phyloP scores from a whole-genome alignment of 805 yeast species.

The Maudiozyma barnettii region DNA sequence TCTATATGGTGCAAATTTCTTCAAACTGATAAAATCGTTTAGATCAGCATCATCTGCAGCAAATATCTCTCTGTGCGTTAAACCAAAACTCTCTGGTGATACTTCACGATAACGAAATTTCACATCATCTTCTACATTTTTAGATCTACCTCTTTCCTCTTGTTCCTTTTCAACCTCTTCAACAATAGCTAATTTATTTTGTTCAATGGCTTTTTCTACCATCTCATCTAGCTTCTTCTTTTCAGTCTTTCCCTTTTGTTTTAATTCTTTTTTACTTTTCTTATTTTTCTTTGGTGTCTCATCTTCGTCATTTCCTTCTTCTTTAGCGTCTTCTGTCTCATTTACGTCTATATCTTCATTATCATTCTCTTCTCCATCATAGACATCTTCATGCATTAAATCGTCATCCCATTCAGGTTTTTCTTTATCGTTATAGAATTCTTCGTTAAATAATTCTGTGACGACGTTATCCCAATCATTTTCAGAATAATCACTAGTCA shows the following conservation, averaged over 20 bases:
- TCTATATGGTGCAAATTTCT: constrained; percentile 90
- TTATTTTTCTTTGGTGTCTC: constrained; percentile 37
- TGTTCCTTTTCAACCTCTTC: constrained; percentile 58
- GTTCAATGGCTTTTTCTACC: constrained; percentile 73
- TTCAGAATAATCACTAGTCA: constrained; percentile 83
- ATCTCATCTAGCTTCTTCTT: constrained; percentile 51
- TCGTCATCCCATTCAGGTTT: constrained; percentile 64
- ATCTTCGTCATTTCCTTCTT: constrained; percentile 26
- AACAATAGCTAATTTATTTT: constrained; percentile 52
- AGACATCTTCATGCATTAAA: constrained; percentile 38
- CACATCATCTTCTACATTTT: constrained; percentile 35
- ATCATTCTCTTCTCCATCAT: constrained; percentile 28
- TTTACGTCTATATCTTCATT: constrained; percentile 12
- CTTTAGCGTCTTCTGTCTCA: constrained; percentile 8
- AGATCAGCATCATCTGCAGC: constrained; percentile 81
- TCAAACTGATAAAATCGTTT: constrained; percentile 77
- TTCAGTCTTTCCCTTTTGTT: constrained; percentile 49
- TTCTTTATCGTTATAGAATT: constrained; percentile 49
- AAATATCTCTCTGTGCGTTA: constrained; percentile 75
- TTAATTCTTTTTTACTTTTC: constrained; percentile 41
- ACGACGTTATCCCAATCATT: constrained; percentile 85
- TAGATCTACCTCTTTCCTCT: constrained; percentile 49
- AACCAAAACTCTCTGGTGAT: constrained; percentile 87
- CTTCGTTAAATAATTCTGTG: constrained; percentile 78
- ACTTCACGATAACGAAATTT: constrained; percentile 86